Evolutionary conservation across 257 asterid species (phyloP).

Genomic region (Fraxinus anomala): DNA sequence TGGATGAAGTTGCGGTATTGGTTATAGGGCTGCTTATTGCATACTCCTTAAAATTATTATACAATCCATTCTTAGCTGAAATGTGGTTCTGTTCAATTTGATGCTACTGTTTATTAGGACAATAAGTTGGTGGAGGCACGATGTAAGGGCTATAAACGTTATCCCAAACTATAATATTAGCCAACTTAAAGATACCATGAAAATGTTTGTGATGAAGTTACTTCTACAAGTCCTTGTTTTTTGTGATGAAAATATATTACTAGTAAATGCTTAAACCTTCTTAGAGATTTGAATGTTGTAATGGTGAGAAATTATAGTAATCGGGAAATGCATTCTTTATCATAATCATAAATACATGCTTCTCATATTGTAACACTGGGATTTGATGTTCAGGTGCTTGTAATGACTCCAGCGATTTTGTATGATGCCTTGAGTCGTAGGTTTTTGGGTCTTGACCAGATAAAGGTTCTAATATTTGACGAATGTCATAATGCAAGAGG

Average conservation of each 20-base stretch:
- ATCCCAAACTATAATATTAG: neutral
- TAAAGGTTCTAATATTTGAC: slow-evolving; percentile 76
- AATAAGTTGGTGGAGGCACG: neutral
- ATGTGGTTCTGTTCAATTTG: neutral
- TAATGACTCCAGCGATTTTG: slow-evolving; percentile 82
- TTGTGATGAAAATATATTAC: neutral
- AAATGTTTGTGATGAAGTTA: neutral
- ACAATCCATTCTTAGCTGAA: neutral
- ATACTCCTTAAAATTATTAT: neutral
- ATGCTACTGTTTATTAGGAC: neutral
- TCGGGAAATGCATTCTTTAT: neutral
- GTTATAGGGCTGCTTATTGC: slow-evolving; percentile 6
- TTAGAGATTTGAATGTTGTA: neutral
- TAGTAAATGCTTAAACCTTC: neutral
- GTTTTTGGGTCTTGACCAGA: slow-evolving; percentile 51
- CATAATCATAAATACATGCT: neutral
- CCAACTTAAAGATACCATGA: neutral
- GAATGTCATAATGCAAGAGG: slow-evolving; percentile 91
- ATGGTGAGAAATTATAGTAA: neutral
- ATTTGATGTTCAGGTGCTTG: slow-evolving; percentile 70
- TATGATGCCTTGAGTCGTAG: slow-evolving; percentile 72
- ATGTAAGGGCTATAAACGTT: neutral
- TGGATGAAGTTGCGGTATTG: slow-evolving; percentile 16
- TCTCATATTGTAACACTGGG: slow-evolving; percentile 16
- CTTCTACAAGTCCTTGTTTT: neutral